phyloP scores from a whole-genome alignment of 2,329 filamentous ascomycete species.

The Macrophomina phaseolina region DNA sequence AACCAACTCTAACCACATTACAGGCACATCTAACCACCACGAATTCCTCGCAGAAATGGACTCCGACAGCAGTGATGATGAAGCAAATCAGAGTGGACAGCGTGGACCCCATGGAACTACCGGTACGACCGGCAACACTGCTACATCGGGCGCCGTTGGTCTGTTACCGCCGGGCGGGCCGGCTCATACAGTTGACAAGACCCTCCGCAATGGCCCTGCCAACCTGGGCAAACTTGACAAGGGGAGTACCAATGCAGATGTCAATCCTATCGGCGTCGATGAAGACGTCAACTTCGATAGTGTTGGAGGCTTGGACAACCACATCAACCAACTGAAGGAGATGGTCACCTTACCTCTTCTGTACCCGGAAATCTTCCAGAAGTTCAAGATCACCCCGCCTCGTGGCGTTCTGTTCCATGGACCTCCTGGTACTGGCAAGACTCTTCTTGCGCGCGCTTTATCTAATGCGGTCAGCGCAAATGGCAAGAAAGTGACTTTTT shows the following conservation, averaged over 20 bases:
- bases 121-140: constrained; percentile 32
- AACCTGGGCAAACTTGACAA: constrained; percentile 95
- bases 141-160: constrained; percentile 31
- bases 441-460: constrained; percentile 88
- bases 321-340: constrained; percentile 97
- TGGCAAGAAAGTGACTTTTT: constrained; percentile 95
- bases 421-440: constrained; percentile 96
- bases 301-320: constrained; percentile 88
- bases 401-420: constrained; percentile 96
- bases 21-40: constrained; percentile 73
- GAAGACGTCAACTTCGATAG: constrained; percentile 91
- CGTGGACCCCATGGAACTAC: constrained; percentile 33
- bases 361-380: constrained; percentile 91
- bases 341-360: constrained; percentile 95
- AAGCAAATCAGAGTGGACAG: constrained; percentile 11
- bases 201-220: constrained; percentile 68
- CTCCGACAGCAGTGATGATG: constrained; percentile 94
- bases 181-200: constrained; percentile 60
- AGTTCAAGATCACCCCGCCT: constrained; percentile 91
- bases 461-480: constrained; percentile 89
- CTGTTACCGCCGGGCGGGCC: constrained; percentile 57
- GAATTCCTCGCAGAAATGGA: constrained; percentile 46
- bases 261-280: constrained; percentile 92
- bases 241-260: constrained; percentile 87
- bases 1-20: neutral